Conservation (phyloP, 768 basidiomycete species). For the Bullera alba region DNA sequence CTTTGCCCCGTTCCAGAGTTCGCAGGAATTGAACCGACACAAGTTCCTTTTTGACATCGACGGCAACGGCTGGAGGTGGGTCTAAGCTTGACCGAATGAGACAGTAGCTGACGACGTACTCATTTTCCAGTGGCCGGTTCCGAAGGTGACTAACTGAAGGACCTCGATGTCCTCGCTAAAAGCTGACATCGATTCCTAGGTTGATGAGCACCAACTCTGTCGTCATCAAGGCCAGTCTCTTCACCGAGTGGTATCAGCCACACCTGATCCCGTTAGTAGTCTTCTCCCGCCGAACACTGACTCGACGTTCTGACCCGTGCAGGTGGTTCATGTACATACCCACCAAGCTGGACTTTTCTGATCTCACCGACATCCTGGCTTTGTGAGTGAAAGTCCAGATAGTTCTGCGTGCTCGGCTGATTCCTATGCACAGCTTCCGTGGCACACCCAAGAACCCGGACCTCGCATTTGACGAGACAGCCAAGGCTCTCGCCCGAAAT, state of each 20-base stretch:
- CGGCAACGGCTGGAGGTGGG: slow-evolving; percentile 41
- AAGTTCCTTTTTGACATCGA: slow-evolving; percentile 47
- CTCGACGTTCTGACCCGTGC: not conserved
- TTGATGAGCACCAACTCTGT: slow-evolving; percentile 48
- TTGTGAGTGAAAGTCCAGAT: slow-evolving; percentile 39
- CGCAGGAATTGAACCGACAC: slow-evolving; percentile 44
- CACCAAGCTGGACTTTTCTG: slow-evolving; percentile 43
- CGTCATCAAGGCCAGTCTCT: slow-evolving; percentile 47
- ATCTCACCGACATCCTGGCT: slow-evolving; percentile 44
- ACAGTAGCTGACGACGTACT: not conserved
- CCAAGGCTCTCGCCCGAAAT: slow-evolving; percentile 44
- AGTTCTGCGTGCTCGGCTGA: not conserved
- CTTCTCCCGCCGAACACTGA: not conserved
- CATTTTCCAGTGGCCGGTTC: slow-evolving; percentile 26
- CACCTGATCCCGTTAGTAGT: slow-evolving; percentile 42
- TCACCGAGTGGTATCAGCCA: slow-evolving; percentile 47
- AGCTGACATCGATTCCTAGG: slow-evolving; percentile 4
- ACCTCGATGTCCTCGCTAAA: not conserved
- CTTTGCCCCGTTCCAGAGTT: slow-evolving; percentile 33
- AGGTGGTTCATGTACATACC: slow-evolving; percentile 47
- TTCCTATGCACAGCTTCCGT: slow-evolving; percentile 30
- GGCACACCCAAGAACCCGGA: slow-evolving; percentile 45
- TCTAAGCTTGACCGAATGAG: not conserved
- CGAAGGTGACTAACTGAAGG: slow-evolving; percentile 5
- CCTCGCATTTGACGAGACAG: slow-evolving; percentile 46